A percentile compares a stretch with the other conserved stretches of the same genome.
Conservation (phyloP, 371 early-diverging fungal genomes). For the Lichtheimia corymbifera region DNA sequence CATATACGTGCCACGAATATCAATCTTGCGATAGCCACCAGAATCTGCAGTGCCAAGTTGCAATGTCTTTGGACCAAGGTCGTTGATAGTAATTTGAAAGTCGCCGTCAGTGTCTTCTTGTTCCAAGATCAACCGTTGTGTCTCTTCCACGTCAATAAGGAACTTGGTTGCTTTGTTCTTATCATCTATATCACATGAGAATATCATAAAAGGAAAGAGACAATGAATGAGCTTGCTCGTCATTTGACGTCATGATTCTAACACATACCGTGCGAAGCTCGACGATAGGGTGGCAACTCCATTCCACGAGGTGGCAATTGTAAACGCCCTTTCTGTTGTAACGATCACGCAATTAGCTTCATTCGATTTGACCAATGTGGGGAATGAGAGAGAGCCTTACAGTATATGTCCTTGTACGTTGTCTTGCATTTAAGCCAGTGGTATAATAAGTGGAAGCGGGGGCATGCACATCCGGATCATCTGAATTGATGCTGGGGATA, state of each 20-base stretch:
- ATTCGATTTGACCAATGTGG: background rate
- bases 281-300: constrained; percentile 15
- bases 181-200: constrained; percentile 53
- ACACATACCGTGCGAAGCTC: constrained; percentile 43
- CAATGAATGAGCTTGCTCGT: background rate
- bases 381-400: constrained; percentile 10
- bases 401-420: constrained; percentile 17
- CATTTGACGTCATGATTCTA: constrained; percentile 15
- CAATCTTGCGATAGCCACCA: constrained; percentile 79
- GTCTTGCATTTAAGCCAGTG: constrained; percentile 23
- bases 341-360: background rate
- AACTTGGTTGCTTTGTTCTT: constrained; percentile 68
- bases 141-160: constrained; percentile 78
- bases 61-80: constrained; percentile 85
- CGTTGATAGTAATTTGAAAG: constrained; percentile 87
- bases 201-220: background rate
- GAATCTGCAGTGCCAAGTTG: constrained; percentile 80
- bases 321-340: constrained; percentile 1
- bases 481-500: background rate
- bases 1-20: constrained; percentile 90
- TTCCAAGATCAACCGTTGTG: constrained; percentile 68
- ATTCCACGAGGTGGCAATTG: background rate
- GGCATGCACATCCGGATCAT: constrained; percentile 26
- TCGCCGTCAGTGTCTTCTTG: constrained; percentile 94
- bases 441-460: constrained; percentile 32